A percentile compares a stretch with the other conserved stretches of the same genome.
Conservation (phyloP, 169 alveolate species). For the Eimeria brunetti region DNA sequence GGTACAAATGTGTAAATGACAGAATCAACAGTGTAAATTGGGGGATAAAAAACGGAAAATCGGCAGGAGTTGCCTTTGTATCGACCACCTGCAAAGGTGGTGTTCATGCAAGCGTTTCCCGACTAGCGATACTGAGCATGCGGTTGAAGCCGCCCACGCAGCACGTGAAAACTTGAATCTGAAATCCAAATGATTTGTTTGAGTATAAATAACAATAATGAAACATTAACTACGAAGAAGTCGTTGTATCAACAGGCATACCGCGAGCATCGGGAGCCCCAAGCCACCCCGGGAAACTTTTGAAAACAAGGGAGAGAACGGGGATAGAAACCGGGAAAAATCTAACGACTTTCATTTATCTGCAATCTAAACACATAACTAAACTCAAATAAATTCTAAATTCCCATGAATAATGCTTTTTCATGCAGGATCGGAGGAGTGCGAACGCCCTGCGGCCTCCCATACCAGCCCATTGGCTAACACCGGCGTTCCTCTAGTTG, state of each 20-base stretch:
- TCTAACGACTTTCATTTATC: background rate
- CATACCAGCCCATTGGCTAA: conserved; percentile 9
- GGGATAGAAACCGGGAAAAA: background rate
- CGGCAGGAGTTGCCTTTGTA: background rate
- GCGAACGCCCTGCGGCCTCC: background rate
- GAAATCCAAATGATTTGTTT: background rate
- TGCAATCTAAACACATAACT: background rate
- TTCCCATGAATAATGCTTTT: background rate
- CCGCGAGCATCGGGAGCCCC: conserved; percentile 6
- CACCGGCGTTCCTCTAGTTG: background rate
- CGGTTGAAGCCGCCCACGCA: background rate
- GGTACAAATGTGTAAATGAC: background rate
- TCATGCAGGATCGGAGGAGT: background rate
- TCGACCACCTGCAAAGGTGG: background rate
- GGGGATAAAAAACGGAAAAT: background rate
- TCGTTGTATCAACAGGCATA: background rate
- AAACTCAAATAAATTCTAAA: background rate
- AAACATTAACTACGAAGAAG: background rate
- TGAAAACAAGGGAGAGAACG: background rate
- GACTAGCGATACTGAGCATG: conserved; percentile 30
- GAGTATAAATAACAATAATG: background rate
- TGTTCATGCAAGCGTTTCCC: background rate
- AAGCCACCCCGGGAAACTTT: background rate
- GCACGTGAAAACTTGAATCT: background rate
- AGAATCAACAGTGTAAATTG: background rate